phyloP scores from a whole-genome alignment of 331 rosid genomes.

The Phaseolus coccineus region DNA sequence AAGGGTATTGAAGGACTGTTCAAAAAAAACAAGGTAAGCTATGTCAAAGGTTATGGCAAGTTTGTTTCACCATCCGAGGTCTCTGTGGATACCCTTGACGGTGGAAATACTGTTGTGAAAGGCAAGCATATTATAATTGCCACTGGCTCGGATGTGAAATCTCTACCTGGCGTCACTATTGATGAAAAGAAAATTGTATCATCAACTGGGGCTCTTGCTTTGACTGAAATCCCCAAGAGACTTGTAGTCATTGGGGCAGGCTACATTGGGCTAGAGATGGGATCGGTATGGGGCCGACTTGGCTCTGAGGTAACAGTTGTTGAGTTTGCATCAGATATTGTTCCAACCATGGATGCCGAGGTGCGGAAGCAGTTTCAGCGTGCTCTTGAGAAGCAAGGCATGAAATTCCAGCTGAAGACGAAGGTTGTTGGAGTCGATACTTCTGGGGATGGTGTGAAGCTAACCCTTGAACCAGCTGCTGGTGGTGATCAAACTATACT shows the following conservation, averaged over 20 bases:
- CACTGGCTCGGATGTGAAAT: conserved; percentile 95
- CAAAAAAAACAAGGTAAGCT: conserved; percentile 96
- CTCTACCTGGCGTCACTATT: conserved; percentile 83
- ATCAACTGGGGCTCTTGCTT: conserved; percentile 92
- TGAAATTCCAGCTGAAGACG: conserved; percentile 88
- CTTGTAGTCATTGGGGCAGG: conserved; percentile 97
- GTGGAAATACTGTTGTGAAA: conserved; percentile 77
- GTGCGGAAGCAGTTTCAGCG: conserved; percentile 97
- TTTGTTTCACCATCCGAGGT: conserved; percentile 83
- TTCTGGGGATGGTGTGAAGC: conserved; percentile 88
- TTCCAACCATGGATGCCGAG: conserved; percentile 94
- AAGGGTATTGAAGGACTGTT: conserved; percentile 93
- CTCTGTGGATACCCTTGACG: conserved; percentile 81
- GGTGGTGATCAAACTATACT: conserved; percentile 84
- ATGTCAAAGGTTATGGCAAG: conserved; percentile 95
- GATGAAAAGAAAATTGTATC: conserved; percentile 96
- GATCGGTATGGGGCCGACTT: conserved; percentile 95
- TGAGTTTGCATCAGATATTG: conserved; percentile 92
- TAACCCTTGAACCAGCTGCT: conserved; percentile 91
- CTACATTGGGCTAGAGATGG: conserved; percentile 98
- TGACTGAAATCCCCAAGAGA: conserved; percentile 89
- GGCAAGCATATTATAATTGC: conserved; percentile 93
- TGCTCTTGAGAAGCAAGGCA: conserved; percentile 93
- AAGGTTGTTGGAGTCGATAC: conserved; percentile 91
- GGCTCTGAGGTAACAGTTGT: conserved; percentile 94